Conservation (phyloP, 2,329 filamentous ascomycete species). For the Colletotrichum camelliae region DNA sequence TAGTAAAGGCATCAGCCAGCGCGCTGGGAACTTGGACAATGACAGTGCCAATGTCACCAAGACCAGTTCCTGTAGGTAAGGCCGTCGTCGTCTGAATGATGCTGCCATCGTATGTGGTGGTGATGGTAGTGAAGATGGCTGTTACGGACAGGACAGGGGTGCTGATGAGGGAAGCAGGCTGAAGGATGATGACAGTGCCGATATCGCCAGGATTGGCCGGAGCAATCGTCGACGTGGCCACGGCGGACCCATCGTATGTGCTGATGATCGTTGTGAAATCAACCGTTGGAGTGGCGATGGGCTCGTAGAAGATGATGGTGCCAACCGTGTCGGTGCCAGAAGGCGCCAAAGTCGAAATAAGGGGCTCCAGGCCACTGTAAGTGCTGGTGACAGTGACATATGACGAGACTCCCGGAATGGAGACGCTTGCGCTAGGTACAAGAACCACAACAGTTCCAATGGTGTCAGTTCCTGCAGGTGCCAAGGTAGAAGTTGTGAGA, state of each 20-base stretch:
- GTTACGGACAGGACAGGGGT: background rate
- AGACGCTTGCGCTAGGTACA: background rate
- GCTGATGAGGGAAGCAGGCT: background rate
- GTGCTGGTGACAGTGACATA: background rate
- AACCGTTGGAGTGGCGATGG: background rate
- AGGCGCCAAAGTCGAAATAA: background rate
- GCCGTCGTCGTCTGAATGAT: background rate
- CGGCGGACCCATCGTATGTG: background rate
- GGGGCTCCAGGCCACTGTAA: background rate
- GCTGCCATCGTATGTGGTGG: background rate
- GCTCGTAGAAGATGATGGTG: background rate
- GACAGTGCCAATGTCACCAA: background rate
- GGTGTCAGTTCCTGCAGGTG: background rate
- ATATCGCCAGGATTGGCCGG: background rate
- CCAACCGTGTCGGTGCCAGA: background rate
- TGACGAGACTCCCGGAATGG: background rate
- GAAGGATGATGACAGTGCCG: background rate
- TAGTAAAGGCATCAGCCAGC: background rate
- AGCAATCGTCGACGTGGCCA: background rate
- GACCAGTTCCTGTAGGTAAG: background rate
- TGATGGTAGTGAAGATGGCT: background rate
- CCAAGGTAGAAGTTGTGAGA: background rate
- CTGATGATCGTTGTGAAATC: background rate
- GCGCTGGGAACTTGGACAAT: background rate
- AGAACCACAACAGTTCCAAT: background rate